Conservation (phyloP, 139 green algal genomes). For the Chlamydomonas incerta region DNA sequence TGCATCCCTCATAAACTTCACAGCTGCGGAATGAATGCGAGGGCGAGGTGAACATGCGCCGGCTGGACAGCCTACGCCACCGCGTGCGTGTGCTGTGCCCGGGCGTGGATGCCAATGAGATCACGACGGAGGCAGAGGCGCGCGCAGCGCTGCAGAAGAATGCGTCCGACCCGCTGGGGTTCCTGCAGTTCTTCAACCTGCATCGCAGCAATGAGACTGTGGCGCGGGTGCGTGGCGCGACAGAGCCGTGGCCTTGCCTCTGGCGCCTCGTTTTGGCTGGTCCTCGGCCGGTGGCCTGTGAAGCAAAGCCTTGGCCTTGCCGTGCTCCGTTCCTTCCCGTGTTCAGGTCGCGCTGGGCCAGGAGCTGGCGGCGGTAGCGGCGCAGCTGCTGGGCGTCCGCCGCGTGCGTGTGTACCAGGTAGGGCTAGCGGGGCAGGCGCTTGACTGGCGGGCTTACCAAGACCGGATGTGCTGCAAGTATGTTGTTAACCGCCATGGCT, state of each 20-base stretch:
- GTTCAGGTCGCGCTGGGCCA: constrained; percentile 12
- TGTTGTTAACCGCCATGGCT: no score
- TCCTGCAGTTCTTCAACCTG: constrained; percentile 79
- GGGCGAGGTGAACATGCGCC: not conserved
- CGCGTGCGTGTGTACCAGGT: constrained; percentile 69
- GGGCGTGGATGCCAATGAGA: not conserved
- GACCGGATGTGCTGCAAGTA: no score
- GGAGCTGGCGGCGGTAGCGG: constrained; percentile 54
- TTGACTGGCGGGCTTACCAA: no score
- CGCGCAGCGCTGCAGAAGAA: constrained; percentile 25
- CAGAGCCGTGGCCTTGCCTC: no score
- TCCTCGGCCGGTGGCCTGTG: not conserved
- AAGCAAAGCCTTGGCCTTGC: not conserved
- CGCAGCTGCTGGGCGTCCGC: constrained; percentile 58
- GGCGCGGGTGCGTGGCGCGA: not conserved
- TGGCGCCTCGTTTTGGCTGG: not conserved
- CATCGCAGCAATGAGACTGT: constrained; percentile 26
- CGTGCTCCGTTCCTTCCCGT: not conserved
- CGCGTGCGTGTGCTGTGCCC: constrained; percentile 60
- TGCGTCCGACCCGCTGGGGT: constrained; percentile 57
- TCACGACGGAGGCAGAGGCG: constrained; percentile 26
- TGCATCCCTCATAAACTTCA: no score
- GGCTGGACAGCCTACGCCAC: constrained; percentile 35
- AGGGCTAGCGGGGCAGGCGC: not conserved
- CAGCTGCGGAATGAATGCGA: not conserved